phyloP scores from a whole-genome alignment of 441 rosid genomes.

The Theobroma grandiflorum region DNA sequence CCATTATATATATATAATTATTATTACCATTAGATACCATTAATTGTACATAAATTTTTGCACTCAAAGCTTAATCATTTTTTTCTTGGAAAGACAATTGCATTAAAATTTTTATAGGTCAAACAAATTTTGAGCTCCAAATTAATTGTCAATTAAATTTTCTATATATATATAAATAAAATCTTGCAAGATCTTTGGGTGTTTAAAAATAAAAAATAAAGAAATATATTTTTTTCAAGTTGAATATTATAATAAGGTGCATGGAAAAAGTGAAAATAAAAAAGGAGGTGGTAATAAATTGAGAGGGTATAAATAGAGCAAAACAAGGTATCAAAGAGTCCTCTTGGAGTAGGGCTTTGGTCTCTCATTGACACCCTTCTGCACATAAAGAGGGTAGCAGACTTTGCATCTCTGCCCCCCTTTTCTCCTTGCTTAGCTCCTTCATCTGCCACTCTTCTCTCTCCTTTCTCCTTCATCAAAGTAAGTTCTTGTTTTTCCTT shows the following conservation, averaged over 20 bases:
- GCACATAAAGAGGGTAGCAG: conserved; percentile 32
- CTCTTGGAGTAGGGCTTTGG: conserved; percentile 66
- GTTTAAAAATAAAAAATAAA: too few species aligned
- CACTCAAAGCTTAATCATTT: too few species aligned
- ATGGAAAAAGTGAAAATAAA: background rate
- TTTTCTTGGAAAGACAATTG: too few species aligned
- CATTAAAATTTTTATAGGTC: too few species aligned
- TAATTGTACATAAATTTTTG: too few species aligned
- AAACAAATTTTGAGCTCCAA: too few species aligned
- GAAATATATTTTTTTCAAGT: too few species aligned
- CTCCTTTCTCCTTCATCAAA: conserved; percentile 24
- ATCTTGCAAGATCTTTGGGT: too few species aligned
- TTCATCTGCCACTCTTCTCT: conserved; percentile 16
- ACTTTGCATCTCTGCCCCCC: conserved; percentile 38
- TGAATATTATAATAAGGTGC: background rate
- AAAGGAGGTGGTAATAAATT: background rate
- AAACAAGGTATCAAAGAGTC: conserved; percentile 43
- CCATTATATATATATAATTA: too few species aligned
- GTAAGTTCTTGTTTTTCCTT: conserved; percentile 30
- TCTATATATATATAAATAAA: too few species aligned
- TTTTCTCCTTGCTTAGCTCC: conserved; percentile 32
- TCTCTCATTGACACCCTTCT: conserved; percentile 40
- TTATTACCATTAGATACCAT: too few species aligned
- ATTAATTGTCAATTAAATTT: too few species aligned
- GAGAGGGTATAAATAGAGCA: conserved; percentile 38